Base-by-base conservation (phyloP, 2,329 filamentous ascomycete genomes). In the Penicillium sp. region DNA sequence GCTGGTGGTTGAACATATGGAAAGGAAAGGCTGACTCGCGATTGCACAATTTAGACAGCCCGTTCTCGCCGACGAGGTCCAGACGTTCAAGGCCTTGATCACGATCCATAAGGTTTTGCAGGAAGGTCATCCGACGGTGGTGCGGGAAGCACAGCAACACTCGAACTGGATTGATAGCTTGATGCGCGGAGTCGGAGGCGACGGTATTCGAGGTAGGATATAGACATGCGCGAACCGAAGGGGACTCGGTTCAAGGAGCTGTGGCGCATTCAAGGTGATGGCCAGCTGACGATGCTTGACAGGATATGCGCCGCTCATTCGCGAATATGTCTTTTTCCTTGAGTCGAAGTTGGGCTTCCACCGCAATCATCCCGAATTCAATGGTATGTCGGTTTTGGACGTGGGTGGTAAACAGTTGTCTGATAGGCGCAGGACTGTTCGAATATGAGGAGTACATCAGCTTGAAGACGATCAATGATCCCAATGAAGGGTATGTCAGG, bases 401-500 rank as follows among this genome's bases (percentile, higher is more conserved):
- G 25, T 9, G 13, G 17, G n/a, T 18, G 25, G 31, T 13, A 18
- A 18, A 30, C 15, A 14, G 16, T 32, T 13, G 32, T 30, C 42
- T 51, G 42, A 56, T 34, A 25, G n/a, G 14, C 14, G 13, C 43
- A 77, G 74, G 76, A 43, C 88, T 90, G 1, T 98, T 98, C 59
- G 92, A 98, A 63, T 98, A 98, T 61, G 90, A 96, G 70, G 92
- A 98, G 64, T 98, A 98, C 64, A 89, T 96, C 63, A 95, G 88
- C 60, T 73, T 98, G 62, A 96, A 95, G 71, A 87, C 88, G 17
- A 96, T 94, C 70, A 95, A 96, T 64, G 92, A 98, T 65, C 92
- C 92, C 3, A 96, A 98, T 59, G 92, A 98, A 70, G 92, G 92
- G 60, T 90, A 82, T 32, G 59, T 32, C 29, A 12, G n/a, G 14